These are phyloP conservation scores for Heracleum sosnowskyi DNA, from an alignment of 129 eudicot species.

Conservation along the genomic window DNA sequence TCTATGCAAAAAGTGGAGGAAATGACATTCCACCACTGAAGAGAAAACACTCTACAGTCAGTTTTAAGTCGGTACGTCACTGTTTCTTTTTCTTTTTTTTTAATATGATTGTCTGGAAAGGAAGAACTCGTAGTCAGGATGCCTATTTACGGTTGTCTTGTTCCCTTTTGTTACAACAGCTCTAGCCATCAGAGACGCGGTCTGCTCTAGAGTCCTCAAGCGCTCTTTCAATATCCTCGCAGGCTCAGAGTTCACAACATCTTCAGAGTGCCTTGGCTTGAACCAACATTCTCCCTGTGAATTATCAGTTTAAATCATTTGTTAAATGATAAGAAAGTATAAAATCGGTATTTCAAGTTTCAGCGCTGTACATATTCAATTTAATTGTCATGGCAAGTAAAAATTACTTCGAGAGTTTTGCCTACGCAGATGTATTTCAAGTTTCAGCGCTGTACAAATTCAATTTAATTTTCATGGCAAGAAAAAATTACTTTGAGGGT, in stretches of 20 bases:
- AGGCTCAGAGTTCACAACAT: not conserved
- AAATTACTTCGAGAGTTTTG: not conserved
- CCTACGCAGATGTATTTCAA: too few species aligned
- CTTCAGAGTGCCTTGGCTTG: slow-evolving; percentile 15
- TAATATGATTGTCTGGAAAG: slow-evolving; percentile 18
- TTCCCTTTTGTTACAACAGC: slow-evolving; percentile 14
- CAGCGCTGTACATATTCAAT: not conserved
- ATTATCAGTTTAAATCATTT: not conserved
- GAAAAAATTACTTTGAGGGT: too few species aligned
- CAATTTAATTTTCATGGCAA: too few species aligned
- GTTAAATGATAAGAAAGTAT: not conserved
- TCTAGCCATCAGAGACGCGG: slow-evolving; percentile 24
- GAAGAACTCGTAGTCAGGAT: slow-evolving; percentile 30
- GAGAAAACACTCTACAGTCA: not conserved
- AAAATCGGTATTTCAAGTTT: not conserved
- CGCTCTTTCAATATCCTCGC: slow-evolving; percentile 19
- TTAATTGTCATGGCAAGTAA: not conserved
- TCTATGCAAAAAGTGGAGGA: not conserved
- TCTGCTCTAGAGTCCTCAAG: slow-evolving; percentile 23
- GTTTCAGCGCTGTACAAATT: too few species aligned
- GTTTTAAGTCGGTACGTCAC: not conserved
- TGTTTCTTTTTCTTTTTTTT: not conserved
- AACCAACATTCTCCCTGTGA: slow-evolving; percentile 29
- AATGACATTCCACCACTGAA: not conserved
- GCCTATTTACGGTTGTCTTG: slow-evolving; percentile 12